phyloP scores from a whole-genome alignment of 805 yeast species.

The Lipomyces japonicus region DNA sequence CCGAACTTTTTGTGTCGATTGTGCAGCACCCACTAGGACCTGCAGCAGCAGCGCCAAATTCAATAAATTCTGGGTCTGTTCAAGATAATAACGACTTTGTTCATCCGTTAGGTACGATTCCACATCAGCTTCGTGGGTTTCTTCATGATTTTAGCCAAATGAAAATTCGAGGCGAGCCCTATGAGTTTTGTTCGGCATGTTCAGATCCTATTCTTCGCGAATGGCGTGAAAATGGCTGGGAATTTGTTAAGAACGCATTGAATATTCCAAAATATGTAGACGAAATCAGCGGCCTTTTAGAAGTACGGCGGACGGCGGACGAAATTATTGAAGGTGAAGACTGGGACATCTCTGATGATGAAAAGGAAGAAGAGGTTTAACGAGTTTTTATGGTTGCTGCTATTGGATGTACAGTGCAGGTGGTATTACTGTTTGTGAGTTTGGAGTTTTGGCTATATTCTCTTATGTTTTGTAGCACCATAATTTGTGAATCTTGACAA shows the following conservation, averaged over 20 bases:
- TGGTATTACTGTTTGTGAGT: no score
- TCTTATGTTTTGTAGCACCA: background rate
- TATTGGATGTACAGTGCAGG: no score
- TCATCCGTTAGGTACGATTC: slow-evolving; percentile 62
- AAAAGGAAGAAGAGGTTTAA: background rate
- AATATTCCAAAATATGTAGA: slow-evolving; percentile 66
- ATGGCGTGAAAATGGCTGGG: slow-evolving; percentile 65
- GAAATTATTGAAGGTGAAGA: slow-evolving; percentile 36
- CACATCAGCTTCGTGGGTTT: slow-evolving; percentile 92
- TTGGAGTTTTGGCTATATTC: background rate
- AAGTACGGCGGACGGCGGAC: slow-evolving; percentile 70
- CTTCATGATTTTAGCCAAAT: slow-evolving; percentile 60
- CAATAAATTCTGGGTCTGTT: slow-evolving; percentile 17
- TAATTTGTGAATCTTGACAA: background rate
- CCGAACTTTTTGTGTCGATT: slow-evolving; percentile 71
- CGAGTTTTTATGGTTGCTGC: no score
- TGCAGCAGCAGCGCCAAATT: slow-evolving; percentile 39
- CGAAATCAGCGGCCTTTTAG: slow-evolving; percentile 69
- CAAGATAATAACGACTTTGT: slow-evolving; percentile 31
- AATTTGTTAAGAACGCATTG: slow-evolving; percentile 69
- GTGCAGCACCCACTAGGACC: slow-evolving; percentile 61
- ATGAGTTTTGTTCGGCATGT: slow-evolving; percentile 82
- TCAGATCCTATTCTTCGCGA: slow-evolving; percentile 54
- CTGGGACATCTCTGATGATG: slow-evolving; percentile 24
- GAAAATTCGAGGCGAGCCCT: slow-evolving; percentile 67